Conservation (phyloP, 495 filamentous ascomycete species). For the Podospora didyma region DNA sequence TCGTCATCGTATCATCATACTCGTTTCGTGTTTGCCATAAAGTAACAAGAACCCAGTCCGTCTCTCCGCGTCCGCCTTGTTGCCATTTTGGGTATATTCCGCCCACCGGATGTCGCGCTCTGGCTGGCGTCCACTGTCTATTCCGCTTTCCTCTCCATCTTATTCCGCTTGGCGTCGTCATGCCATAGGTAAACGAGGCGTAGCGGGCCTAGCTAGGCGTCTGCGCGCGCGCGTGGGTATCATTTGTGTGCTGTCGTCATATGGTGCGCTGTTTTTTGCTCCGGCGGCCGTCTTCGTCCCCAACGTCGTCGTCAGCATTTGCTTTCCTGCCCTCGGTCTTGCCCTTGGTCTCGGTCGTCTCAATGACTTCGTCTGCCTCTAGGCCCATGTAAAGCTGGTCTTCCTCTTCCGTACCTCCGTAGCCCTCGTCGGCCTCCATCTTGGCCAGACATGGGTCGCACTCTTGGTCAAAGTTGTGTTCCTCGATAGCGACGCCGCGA, state of each 20-base stretch:
- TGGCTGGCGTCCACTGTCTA: no score
- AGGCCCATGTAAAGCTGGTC: not conserved
- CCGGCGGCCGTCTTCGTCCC: not conserved
- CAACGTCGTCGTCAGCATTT: not conserved
- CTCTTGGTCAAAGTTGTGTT: conserved; percentile 34
- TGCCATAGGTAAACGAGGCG: no score
- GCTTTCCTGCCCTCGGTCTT: not conserved
- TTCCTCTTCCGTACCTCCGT: conserved; percentile 26
- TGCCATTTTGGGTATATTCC: no score
- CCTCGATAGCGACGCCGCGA: conserved; percentile 23
- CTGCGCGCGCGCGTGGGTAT: no score
- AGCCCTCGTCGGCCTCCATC: conserved; percentile 28
- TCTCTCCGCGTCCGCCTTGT: no score
- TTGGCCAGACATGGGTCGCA: conserved; percentile 29
- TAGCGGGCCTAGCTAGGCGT: no score
- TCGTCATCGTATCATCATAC: no score
- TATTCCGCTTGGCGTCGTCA: no score
- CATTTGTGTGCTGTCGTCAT: not conserved
- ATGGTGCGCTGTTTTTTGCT: conserved; percentile 12
- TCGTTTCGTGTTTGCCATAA: no score
- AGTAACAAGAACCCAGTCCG: no score
- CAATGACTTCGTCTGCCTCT: conserved; percentile 4
- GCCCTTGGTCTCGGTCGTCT: not conserved
- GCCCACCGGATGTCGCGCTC: no score
- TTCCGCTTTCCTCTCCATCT: no score